Percentiles rank a stretch among this genome's conserved stretches.
Evolutionary conservation across 306 rosid genomes (phyloP).

Genomic region (Fagus sylvatica): DNA sequence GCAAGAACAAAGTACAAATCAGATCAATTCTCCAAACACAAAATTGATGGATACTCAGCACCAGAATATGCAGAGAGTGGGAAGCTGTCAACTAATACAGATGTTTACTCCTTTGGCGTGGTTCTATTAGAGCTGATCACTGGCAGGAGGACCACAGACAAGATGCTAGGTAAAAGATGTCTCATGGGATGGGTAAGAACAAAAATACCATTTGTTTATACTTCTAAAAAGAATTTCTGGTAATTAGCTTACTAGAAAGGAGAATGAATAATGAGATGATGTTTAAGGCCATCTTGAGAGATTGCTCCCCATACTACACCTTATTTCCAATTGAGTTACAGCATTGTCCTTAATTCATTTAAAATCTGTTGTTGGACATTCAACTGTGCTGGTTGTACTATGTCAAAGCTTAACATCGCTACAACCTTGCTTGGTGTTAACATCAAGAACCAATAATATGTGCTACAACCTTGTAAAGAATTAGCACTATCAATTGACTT

Average conservation of each 20-base stretch:
- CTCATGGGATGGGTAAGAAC: constrained; percentile 39
- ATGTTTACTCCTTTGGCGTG: constrained; percentile 46
- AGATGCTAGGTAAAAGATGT: constrained; percentile 21
- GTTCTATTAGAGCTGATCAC: constrained; percentile 45
- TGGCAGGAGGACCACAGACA: constrained; percentile 29
- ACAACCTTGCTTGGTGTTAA: too few relatives aligned
- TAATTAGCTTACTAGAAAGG: not conserved
- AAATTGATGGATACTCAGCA: constrained; percentile 29
- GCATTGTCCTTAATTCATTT: too few relatives aligned
- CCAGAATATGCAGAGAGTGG: constrained; percentile 41
- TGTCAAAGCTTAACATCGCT: too few relatives aligned
- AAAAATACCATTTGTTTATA: not conserved
- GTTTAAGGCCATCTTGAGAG: too few relatives aligned
- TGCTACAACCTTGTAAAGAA: too few relatives aligned
- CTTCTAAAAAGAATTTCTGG: not conserved
- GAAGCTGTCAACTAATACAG: constrained; percentile 31
- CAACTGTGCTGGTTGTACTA: too few relatives aligned
- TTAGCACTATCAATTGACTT: too few relatives aligned
- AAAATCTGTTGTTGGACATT: too few relatives aligned
- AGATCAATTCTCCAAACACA: constrained; percentile 11
- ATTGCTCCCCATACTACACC: too few relatives aligned
- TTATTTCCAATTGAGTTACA: too few relatives aligned
- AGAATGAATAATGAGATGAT: too few relatives aligned
- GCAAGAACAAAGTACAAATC: constrained; percentile 15
- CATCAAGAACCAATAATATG: too few relatives aligned